These are phyloP conservation scores for Groenewaldozyma tartarivorans DNA, from an alignment of 805 yeast genomes.

Conservation along the genomic window DNA sequence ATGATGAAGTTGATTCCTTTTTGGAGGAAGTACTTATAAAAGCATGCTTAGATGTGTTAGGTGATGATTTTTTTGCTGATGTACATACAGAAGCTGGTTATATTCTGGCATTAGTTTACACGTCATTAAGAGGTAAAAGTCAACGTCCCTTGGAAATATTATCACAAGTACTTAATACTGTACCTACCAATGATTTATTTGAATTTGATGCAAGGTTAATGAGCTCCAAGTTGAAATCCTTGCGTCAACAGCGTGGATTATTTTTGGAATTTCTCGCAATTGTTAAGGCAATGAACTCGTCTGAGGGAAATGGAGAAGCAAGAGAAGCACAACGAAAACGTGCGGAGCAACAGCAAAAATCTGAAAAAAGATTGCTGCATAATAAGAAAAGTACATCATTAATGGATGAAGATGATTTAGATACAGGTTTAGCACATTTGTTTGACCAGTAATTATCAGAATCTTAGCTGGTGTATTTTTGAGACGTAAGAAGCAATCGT, in stretches of 20 bases:
- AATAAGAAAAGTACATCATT: constrained; percentile 14
- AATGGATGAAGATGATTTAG: constrained; percentile 21
- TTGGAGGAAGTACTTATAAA: constrained; percentile 59
- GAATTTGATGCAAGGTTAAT: constrained; percentile 51
- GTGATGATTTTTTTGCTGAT: constrained; percentile 71
- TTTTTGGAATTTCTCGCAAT: constrained; percentile 66
- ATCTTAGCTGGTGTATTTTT: neutral
- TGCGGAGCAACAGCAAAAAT: constrained; percentile 10
- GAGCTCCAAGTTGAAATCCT: constrained; percentile 43
- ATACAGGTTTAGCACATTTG: constrained; percentile 13
- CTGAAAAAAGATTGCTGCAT: constrained; percentile 13
- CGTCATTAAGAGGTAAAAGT: constrained; percentile 60
- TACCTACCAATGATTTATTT: constrained; percentile 46
- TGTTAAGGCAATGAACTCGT: constrained; percentile 35
- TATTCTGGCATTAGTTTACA: constrained; percentile 70
- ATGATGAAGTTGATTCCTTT: constrained; percentile 66
- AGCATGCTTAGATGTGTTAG: constrained; percentile 55
- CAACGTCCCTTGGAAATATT: constrained; percentile 58
- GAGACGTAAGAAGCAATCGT: neutral
- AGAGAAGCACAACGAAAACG: constrained; percentile 26
- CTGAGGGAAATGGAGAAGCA: constrained; percentile 28
- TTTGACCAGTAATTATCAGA: constrained; percentile 12
- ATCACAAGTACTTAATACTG: constrained; percentile 38
- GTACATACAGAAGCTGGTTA: constrained; percentile 90
- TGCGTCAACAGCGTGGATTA: constrained; percentile 73